Base-by-base conservation (phyloP, 768 basidiomycete species). In the Russula dissimulans region DNA sequence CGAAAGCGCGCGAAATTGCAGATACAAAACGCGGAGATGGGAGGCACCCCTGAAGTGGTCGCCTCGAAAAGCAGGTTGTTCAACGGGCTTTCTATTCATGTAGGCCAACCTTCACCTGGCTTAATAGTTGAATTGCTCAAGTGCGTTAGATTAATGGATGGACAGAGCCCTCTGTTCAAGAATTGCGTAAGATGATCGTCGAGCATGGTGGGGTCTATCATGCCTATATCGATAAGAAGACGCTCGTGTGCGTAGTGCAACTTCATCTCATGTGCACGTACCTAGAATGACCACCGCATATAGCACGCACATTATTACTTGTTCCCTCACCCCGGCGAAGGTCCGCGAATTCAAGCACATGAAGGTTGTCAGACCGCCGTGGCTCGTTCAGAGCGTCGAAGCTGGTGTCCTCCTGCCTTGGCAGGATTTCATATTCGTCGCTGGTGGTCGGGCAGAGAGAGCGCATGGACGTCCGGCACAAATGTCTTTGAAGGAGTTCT, bases 301-400 rank as follows among this genome's bases (percentile, higher is more conserved):
- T 67, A 91, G 90, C 34, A 95, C 94, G 0, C 94, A 97, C 70
- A 86, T 99, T 66, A 77, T 99, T 52, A 95, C 97, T 4, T 88
- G 87, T 64, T 88, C 90, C 36, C 79, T 99, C 46, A 97, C 95
- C 0, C 87, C 91, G 0, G 84, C 85, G 44, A 99, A 98, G 73
- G 80, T 92, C 46, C 82, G 81, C 22, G 93, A 95, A 67, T 97
- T 94, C 72, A 81, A 86, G 70, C 72, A 86, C 44, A 89, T 95
- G 87, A 97, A 94, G 70, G 87, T 98, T 15, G 93, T 88, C 42
- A 78, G 77, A 48, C 92, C 94, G 0, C 85, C 86, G 59, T 99
- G 97, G 97, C 78, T 99, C 11, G 76, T 86, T 11, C 82, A 93
- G 36, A 95, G 91, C 65, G 81, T 80, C n/a, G 74, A 83, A 56